Evolutionary conservation across 2,329 filamentous ascomycete genomes (phyloP), one percentile per base, ranked within the genome.

Genomic region (Colletotrichum somersetense): DNA sequence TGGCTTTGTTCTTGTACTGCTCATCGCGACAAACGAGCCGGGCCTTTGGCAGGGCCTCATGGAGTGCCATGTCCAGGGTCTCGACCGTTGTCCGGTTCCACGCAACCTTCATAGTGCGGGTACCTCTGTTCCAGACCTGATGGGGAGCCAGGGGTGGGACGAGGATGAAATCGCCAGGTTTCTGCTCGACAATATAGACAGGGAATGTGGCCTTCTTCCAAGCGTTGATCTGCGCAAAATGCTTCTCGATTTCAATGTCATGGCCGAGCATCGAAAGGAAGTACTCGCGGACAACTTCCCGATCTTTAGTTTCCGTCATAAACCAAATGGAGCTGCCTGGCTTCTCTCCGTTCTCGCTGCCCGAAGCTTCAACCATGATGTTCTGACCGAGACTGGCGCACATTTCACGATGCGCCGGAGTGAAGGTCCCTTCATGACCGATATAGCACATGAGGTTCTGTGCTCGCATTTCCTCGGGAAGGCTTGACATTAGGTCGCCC

Each of bases 391-490:
- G 84, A 46, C 93, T 97, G 16, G 94, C 96, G 81, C 96, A 99
- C 96, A 99, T 99, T 81, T 99, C 96, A 75, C 94, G 91, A 82
- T 99, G 96, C 0, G 95, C 91, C 12, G 96, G 96, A 0, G 96
- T 99, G 78, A 96, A 98, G 1, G 96, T 99, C 7, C 96, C 96
- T 83, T 99, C 96, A 77, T 98, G 96, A 0, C 96, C 96, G 77
- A 98, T 92, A 78, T 99, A 99, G 80, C 96, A 98, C 96, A 98
- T 98, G 76, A 99, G 86, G 74, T 99, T 99, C 79, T 97, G 91
- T 0, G 96, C 96, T 61, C 95, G 92, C 94, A 98, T 98, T 53
- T 92, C 89, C 55, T 88, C 84, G 0, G 95, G 94, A 5, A 99
- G 87, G 77, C 93, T 95, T 79, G 95, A 97, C 96, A 99, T 99